Evolutionary conservation across 2,329 filamentous ascomycete species (phyloP), one percentile per base, ranked within the genome.

Genomic region (Helminthosporium solani): DNA sequence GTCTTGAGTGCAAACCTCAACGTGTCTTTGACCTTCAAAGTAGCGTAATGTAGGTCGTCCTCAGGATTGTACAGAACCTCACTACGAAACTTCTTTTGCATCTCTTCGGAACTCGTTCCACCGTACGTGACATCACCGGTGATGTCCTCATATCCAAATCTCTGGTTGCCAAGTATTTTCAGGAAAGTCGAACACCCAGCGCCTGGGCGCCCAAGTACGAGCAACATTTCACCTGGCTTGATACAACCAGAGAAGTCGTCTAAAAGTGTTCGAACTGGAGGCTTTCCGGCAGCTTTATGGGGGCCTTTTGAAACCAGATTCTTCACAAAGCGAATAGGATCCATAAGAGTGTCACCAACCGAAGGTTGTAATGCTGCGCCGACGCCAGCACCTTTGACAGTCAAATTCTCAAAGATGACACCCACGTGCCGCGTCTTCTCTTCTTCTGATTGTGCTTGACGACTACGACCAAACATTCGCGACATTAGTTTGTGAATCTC

Each of bases 51-150:
- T 21, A 85, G 77, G 63, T 90, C 86, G 21, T 85, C 82, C 33
- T 92, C 88, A 12, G 88, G 84, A 56, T 89, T 90, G 65, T 92
- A 91, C 11, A 88, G 75, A 1, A 85, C 64, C 66, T 83, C 84
- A 33, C 83, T 83, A 47, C 81, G 78, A 59, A 85, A 87, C 57
- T 84, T 75, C 51, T 79, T 76, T 2, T 61, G 67, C 75, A 81
- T 79, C 12, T 70, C 72, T 7, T 73, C 61, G 0, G 79, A 73
- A 54, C 77, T 71, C 0, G 79, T 80, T 8, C 79, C 78, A 31
- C 80, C 80, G 55, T 85, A 73, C 3, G 58, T 65, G 20, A 73
- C 66, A 6, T 85, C 77, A 0, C 84, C 85, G 1, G 75, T 64
- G 2, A 87, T 76, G 2, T 73, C 73, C 33, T 77, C 73, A 54